phyloP scores from a whole-genome alignment of 1,284 basidiomycete genomes.

The Ustilago loliicola region DNA sequence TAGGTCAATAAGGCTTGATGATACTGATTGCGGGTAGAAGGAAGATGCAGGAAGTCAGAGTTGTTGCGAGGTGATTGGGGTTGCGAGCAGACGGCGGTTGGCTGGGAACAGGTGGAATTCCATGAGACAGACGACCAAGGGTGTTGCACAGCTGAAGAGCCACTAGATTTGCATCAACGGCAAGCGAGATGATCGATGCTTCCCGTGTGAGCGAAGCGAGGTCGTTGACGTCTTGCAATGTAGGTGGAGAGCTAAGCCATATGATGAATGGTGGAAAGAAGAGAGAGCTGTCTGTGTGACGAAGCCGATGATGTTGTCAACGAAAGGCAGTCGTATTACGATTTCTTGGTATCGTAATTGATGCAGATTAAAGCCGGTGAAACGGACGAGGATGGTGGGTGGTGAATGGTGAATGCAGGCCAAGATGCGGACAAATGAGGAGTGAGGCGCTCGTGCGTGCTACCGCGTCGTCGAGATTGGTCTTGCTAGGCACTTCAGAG shows the following conservation, averaged over 20 bases:
- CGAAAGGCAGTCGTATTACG: neutral
- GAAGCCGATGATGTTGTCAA: neutral
- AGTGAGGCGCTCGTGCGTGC: neutral
- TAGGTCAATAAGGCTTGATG: neutral
- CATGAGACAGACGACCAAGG: neutral
- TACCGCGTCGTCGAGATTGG: neutral
- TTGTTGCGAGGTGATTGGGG: neutral
- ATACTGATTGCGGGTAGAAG: neutral
- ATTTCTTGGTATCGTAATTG: neutral
- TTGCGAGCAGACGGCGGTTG: neutral
- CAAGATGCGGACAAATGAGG: conserved; percentile 3
- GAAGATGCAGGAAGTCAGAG: neutral
- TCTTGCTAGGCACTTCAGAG: too few species aligned
- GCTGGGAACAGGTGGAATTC: neutral
- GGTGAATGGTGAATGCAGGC: neutral
- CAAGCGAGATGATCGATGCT: neutral
- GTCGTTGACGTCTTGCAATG: too few species aligned
- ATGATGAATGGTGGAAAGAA: neutral
- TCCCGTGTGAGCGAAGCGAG: too few species aligned
- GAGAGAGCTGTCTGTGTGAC: neutral
- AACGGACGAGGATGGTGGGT: neutral
- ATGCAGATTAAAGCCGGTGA: neutral
- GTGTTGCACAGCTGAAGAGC: neutral
- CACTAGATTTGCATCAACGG: neutral
- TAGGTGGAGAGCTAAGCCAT: neutral